Evolutionary conservation across 306 rosid species (phyloP), one percentile per base, ranked within the genome.

Genomic region (Carpinus viminea): DNA sequence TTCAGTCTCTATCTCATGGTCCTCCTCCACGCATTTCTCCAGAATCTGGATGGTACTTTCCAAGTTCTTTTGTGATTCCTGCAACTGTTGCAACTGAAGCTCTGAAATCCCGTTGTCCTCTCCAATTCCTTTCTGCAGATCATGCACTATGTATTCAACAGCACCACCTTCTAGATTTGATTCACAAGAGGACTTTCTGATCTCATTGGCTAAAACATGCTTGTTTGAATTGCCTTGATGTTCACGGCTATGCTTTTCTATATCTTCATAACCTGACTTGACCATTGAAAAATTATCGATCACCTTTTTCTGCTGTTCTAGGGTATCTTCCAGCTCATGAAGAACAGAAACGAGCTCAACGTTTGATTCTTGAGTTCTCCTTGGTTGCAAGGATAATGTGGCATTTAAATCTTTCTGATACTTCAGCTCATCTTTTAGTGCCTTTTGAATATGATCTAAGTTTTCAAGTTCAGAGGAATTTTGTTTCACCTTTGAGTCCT

Each of bases 301-400:
- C 83, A 89, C 98, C 57, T 65, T 5, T 80, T 91, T 88, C 84
- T 92, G 97, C 74, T 78, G 85, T 75, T 91, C 89, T 18, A 86
- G 85, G 68, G 88, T 91, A 76, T 79, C 89, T 87, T 94, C 98
- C 73, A 94, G 87, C 82, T 94, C 96, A 85, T 87, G 92, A 72
- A 94, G 97, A 87, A 90, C 84, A 61, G 98, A 86, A 77, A 92
- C 89, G 74, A 94, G 90, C 86, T 94, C 96, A 59, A 89, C 78
- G 51, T 94, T 91, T 78, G 95, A 90, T 76, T 94, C 92, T 81
- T 94, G 98, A 78, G 95, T 89, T 81, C 82, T 92, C 74, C 87
- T 75, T 79, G 92, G 89, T 85, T 94, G 97, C 78, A 79, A 72
- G 68, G 93, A 87, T 86, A 90, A 75, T 86, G 81, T 77, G 72